Evolutionary conservation across 805 yeast genomes (phyloP), one percentile per base, ranked within the genome.

Genomic region (Candida glaebosa): DNA sequence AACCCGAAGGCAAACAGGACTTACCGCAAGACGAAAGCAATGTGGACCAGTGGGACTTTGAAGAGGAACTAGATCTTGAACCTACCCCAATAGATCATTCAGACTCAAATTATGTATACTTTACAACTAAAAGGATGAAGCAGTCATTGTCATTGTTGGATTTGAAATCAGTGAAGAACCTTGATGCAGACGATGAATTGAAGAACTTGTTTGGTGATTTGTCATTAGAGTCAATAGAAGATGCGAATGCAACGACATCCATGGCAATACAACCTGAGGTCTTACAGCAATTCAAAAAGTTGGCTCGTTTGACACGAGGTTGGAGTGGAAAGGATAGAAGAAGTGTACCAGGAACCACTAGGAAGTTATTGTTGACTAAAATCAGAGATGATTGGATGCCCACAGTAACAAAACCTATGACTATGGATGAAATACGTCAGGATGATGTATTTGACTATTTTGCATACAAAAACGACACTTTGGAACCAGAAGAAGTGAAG

Each of bases 311-410:
- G n/a, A 79, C 86, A 1, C 72, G 86, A 51, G 89, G 88, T 18
- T 87, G 96, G 96, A 84, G 88, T 34, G 95, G 95, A 0, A 76
- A 78, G 47, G 95, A 87, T 53, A 78, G 82, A 46, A 63, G 84
- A 37, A 65, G 79, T 4, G 77, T 86, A 2, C 96, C 96, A 0
- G 91, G 91, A 19, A 78, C 87, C 1, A 61, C 79, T 0, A 72
- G 88, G 47, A 84, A 84, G 50, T 63, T 87, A 37, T 67, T 76
- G 9, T 65, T 88, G 45, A 81, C 95, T 0, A 81, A 82, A 52
- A 79, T 87, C 34, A 76, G 84, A 55, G 89, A 84, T 45, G 90
- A 85, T 55, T 87, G 90, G 87, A 55, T 85, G 5, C 95, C 95
- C 1, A 78, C 87, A 0, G 63, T 74, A 19, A 70, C 73, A 42